Conservation (phyloP, 148 eudicot species). For the Oxyria digyna region DNA sequence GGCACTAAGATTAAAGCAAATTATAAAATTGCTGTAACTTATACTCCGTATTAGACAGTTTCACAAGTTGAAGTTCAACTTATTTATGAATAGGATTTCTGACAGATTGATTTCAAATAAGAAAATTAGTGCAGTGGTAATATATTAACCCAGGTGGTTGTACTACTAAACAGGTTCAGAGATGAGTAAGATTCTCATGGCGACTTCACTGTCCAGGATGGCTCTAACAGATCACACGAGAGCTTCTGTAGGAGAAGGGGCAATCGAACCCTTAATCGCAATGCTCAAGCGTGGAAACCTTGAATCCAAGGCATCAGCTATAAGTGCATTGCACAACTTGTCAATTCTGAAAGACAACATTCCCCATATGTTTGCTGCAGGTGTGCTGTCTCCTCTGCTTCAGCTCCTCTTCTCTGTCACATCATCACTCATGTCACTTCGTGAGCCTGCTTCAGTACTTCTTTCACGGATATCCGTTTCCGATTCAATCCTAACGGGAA, state of each 20-base stretch:
- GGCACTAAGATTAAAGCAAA: too few relatives aligned
- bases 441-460: constrained; percentile 75
- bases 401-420: constrained; percentile 93
- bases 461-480: constrained; percentile 54
- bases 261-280: constrained; percentile 56
- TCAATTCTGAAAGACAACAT: constrained; percentile 44
- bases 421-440: constrained; percentile 72
- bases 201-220: constrained; percentile 70
- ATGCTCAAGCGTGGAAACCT: constrained; percentile 83
- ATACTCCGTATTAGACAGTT: not conserved
- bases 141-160: not conserved
- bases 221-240: constrained; percentile 55
- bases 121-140: not conserved
- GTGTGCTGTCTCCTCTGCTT: constrained; percentile 57
- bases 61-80: not conserved
- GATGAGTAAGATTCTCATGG: constrained; percentile 89
- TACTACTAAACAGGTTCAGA: constrained; percentile 49
- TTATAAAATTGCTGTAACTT: not conserved
- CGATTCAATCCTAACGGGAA: constrained; percentile 43
- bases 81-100: not conserved
- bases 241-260: constrained; percentile 62
- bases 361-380: constrained; percentile 33
- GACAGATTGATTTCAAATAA: not conserved
- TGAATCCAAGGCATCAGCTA: constrained; percentile 64
- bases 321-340: constrained; percentile 56